phyloP scores from a whole-genome alignment of 2,329 filamentous ascomycete genomes.

The Teratosphaeria gauchensis region DNA sequence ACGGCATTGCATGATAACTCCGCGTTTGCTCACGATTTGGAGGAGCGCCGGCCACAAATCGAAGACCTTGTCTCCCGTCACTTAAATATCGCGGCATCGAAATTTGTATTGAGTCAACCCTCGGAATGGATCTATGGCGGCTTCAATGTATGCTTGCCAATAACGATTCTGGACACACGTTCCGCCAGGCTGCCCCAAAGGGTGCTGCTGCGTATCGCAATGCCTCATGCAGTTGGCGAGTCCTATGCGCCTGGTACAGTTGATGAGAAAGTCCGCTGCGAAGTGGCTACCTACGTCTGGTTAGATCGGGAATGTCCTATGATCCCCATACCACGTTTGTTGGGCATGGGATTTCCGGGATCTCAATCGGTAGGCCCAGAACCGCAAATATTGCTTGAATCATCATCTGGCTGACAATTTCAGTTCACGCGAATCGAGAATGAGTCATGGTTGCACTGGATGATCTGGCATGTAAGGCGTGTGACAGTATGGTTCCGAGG shows the following conservation, averaged over 20 bases:
- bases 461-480: neutral
- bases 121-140: neutral
- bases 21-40: neutral
- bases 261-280: conserved; percentile 35
- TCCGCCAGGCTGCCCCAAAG: neutral
- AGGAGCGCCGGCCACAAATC: neutral
- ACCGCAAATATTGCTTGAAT: neutral
- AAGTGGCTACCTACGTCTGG: conserved; percentile 33
- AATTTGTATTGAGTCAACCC: neutral
- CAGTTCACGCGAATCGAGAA: neutral
- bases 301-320: conserved; percentile 29
- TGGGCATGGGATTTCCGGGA: conserved; percentile 3
- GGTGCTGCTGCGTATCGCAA: conserved; percentile 7
- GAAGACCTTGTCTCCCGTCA: neutral
- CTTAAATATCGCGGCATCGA: neutral
- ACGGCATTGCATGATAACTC: neutral
- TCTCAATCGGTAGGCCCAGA: neutral
- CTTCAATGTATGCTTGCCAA: neutral
- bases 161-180: neutral
- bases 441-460: neutral
- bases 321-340: conserved; percentile 26
- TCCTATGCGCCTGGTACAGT: conserved; percentile 28
- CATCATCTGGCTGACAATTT: neutral
- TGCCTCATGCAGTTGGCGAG: conserved; percentile 27
- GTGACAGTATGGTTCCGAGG: neutral